A percentile compares a stretch with the other conserved stretches of the same genome.
phyloP scores from a whole-genome alignment of 305 asterid genomes.

The Ruellia speciosa region DNA sequence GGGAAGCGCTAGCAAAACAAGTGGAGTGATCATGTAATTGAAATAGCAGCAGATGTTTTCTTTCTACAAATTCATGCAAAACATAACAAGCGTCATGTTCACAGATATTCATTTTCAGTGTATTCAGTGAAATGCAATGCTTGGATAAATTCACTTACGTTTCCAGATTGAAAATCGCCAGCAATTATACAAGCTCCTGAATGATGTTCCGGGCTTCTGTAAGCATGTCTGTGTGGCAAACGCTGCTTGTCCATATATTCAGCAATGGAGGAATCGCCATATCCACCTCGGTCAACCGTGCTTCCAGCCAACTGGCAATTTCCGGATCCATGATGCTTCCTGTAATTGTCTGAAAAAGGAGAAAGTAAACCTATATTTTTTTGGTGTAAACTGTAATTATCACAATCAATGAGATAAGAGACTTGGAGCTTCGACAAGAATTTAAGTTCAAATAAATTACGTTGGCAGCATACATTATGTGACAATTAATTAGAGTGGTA shows the following conservation, averaged over 20 bases:
- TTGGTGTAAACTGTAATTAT: too few relatives aligned
- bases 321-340: slow-evolving; percentile 47
- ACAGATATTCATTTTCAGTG: not conserved
- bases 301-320: slow-evolving; percentile 28
- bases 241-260: slow-evolving; percentile 51
- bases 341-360: slow-evolving; percentile 38
- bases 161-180: not conserved
- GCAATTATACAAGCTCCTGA: slow-evolving; percentile 25
- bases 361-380: too few relatives aligned
- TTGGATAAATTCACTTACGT: not conserved
- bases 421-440: not conserved
- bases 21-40: too few relatives aligned
- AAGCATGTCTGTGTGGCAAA: slow-evolving; percentile 41
- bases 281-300: slow-evolving; percentile 30
- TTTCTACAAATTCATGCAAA: too few relatives aligned
- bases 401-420: not conserved
- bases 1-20: too few relatives aligned
- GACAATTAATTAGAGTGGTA: too few relatives aligned
- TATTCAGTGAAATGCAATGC: not conserved
- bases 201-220: slow-evolving; percentile 47
- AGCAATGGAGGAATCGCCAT: slow-evolving; percentile 39
- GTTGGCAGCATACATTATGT: slow-evolving; percentile 6
- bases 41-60: too few relatives aligned
- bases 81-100: too few relatives aligned
- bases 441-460: not conserved